A percentile compares a stretch with the other conserved stretches of the same genome.
phyloP scores from a whole-genome alignment of 768 basidiomycete species.

The Myochromella boudieri region DNA sequence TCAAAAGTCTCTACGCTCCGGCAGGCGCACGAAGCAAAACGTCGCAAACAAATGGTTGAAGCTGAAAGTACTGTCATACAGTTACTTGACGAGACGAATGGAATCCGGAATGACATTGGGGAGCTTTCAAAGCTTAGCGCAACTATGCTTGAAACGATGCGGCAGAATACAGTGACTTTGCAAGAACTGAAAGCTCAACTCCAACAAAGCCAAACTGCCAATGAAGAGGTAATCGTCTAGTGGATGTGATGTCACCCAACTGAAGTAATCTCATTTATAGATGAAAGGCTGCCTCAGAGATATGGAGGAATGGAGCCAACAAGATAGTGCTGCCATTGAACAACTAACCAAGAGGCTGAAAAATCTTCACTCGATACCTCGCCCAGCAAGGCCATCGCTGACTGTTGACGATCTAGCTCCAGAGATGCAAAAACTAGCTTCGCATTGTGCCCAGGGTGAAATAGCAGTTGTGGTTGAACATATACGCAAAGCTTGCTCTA shows the following conservation, averaged over 20 bases:
- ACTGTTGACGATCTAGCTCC: conserved; percentile 21
- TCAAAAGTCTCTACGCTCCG: background rate
- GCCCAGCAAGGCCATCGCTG: conserved; percentile 14
- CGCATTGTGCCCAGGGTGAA: conserved; percentile 23
- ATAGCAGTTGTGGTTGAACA: conserved; percentile 22
- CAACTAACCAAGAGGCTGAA: conserved; percentile 24
- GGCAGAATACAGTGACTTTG: background rate
- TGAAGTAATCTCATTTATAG: too few species aligned
- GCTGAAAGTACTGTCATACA: background rate
- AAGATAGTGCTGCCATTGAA: conserved; percentile 21
- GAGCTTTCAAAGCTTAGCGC: conserved; percentile 2
- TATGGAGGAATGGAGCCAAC: conserved; percentile 18
- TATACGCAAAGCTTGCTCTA: conserved; percentile 21
- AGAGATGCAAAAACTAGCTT: conserved; percentile 8
- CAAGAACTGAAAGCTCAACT: conserved; percentile 8
- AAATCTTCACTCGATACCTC: conserved; percentile 18
- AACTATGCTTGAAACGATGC: background rate
- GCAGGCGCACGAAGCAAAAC: conserved; percentile 4
- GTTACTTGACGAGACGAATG: background rate
- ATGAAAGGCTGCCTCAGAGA: conserved; percentile 7
- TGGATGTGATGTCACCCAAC: too few species aligned
- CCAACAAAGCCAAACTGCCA: background rate
- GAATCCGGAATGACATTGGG: conserved; percentile 4
- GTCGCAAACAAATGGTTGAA: background rate
- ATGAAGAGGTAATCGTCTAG: conserved; percentile 1